These are phyloP conservation scores for Mycena amicta DNA, from an alignment of 768 basidiomycete genomes.

Conservation along the genomic window DNA sequence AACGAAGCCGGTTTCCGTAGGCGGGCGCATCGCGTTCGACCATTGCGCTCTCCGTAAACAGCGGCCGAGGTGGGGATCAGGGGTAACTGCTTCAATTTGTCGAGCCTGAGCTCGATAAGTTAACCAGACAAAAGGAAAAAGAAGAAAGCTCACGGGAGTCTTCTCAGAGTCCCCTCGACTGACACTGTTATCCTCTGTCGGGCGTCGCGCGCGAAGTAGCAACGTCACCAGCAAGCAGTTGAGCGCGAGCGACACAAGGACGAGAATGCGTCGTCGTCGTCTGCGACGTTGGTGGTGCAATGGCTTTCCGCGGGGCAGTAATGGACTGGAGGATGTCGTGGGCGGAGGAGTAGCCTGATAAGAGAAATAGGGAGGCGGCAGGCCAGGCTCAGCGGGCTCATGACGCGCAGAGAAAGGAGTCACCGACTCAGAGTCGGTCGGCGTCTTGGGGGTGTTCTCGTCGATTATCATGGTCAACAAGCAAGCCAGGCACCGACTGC, in stretches of 20 bases:
- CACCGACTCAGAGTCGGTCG: neutral
- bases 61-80: constrained; percentile 11
- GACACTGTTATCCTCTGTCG: neutral
- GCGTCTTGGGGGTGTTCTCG: neutral
- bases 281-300: neutral
- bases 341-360: constrained; percentile 15
- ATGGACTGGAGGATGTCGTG: neutral
- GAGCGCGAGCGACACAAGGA: constrained; percentile 7
- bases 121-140: neutral
- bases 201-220: neutral
- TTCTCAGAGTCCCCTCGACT: neutral
- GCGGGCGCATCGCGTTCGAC: constrained; percentile 11
- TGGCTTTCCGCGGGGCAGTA: constrained; percentile 3
- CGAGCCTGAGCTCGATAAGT: neutral
- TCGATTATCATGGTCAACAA: neutral
- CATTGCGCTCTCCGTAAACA: constrained; percentile 15
- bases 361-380: constrained; percentile 20
- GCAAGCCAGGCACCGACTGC: neutral
- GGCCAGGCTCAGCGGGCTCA: neutral
- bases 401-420: neutral
- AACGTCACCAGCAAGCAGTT: constrained; percentile 16
- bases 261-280: neutral
- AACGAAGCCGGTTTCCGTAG: neutral
- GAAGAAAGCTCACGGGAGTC: neutral
- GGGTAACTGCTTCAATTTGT: constrained; percentile 4